Evolutionary conservation across 2,329 filamentous ascomycete genomes (phyloP).

Genomic region (Talaromyces pinophilus): DNA sequence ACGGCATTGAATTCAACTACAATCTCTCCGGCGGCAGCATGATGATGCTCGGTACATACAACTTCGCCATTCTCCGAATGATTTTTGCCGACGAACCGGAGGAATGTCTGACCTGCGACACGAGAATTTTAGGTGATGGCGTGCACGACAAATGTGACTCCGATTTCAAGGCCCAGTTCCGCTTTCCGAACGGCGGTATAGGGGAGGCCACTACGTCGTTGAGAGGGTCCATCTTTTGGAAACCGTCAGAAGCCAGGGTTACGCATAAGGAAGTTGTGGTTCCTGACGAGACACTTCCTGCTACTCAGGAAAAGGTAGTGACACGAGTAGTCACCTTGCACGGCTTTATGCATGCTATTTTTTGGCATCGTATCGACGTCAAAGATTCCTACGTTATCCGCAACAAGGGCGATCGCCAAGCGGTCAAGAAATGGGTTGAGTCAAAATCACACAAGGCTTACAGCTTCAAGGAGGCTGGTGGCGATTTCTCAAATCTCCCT

Average conservation of each 20-base stretch:
- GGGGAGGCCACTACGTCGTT: constrained; percentile 37
- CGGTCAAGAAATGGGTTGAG: constrained; percentile 14
- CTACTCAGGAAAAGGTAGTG: constrained; percentile 14
- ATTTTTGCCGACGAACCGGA: constrained; percentile 35
- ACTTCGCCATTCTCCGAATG: constrained; percentile 38
- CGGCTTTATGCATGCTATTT: constrained; percentile 23
- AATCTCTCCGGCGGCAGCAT: constrained; percentile 45
- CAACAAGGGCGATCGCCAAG: constrained; percentile 20
- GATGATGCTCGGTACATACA: constrained; percentile 40
- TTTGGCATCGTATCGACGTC: constrained; percentile 30
- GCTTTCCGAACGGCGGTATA: constrained; percentile 45
- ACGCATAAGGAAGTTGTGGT: constrained; percentile 20
- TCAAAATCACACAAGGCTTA: constrained; percentile 14
- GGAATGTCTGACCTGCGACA: constrained; percentile 40
- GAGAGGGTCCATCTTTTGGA: constrained; percentile 25
- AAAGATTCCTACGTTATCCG: constrained; percentile 38
- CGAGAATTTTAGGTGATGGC: constrained; percentile 30
- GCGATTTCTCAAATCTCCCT: background rate
- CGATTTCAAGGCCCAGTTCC: constrained; percentile 39
- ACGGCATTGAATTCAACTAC: constrained; percentile 50
- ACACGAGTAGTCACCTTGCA: constrained; percentile 23
- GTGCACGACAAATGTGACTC: constrained; percentile 43
- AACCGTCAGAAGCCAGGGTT: constrained; percentile 25
- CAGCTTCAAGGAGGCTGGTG: constrained; percentile 16
- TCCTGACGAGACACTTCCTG: constrained; percentile 7